Percentiles rank a stretch among this genome's conserved stretches.
Evolutionary conservation across 1,139 yeast genomes (phyloP).

Genomic region (Candida buenavistaensis): DNA sequence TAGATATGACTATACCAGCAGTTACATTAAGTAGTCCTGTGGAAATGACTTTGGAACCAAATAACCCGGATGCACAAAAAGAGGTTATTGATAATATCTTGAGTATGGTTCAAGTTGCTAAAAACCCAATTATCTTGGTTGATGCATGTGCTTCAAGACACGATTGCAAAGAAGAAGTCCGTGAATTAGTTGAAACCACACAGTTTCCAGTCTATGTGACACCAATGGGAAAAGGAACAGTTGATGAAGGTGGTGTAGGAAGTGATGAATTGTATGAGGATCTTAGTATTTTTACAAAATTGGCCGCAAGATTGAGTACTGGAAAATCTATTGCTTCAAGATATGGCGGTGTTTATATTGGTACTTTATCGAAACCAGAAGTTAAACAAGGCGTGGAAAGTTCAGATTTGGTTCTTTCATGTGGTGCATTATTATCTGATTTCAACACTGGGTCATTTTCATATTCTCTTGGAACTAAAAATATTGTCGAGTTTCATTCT

Average conservation of each 20-base stretch:
- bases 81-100: conserved; percentile 66
- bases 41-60: conserved; percentile 59
- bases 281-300: conserved; percentile 26
- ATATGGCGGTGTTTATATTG: conserved; percentile 87
- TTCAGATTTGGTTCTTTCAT: conserved; percentile 73
- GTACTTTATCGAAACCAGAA: conserved; percentile 73
- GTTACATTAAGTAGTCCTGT: conserved; percentile 60
- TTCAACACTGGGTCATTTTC: conserved; percentile 90
- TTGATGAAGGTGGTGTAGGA: conserved; percentile 57
- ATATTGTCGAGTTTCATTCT: conserved; percentile 87
- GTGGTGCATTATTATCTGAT: conserved; percentile 84
- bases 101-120: conserved; percentile 52
- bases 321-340: conserved; percentile 49
- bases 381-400: conserved; percentile 75
- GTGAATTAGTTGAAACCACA: conserved; percentile 61
- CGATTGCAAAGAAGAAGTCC: conserved; percentile 62
- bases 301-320: conserved; percentile 24
- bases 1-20: conserved; percentile 62
- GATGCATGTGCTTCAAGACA: conserved; percentile 90
- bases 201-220: conserved; percentile 84
- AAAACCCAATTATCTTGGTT: conserved; percentile 72
- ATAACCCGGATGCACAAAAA: conserved; percentile 67
- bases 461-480: conserved; percentile 75
- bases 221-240: conserved; percentile 87
- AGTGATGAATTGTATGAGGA: conserved; percentile 28